Percentiles rank a stretch among this genome's conserved stretches.
phyloP scores from a whole-genome alignment of 805 yeast species.

The Torulaspora microellipsoides region DNA sequence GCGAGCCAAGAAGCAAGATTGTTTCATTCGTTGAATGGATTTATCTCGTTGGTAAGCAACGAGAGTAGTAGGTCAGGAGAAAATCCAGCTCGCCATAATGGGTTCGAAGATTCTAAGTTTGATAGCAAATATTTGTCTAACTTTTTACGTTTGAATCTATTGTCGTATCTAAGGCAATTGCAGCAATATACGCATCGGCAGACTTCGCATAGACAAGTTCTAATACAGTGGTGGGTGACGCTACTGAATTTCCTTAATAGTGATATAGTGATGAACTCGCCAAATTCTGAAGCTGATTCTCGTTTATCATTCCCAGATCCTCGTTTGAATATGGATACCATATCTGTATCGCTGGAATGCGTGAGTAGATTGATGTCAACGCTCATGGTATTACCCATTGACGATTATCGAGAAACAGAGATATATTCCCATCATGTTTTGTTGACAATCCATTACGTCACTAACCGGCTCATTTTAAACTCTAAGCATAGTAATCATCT shows the following conservation, averaged over 20 bases:
- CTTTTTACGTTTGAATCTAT: constrained; percentile 14
- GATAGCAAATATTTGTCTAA: constrained; percentile 11
- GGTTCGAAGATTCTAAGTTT: not conserved
- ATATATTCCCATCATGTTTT: constrained; percentile 26
- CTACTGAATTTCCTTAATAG: constrained; percentile 24
- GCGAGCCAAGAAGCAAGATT: constrained; percentile 18
- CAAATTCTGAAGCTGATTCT: constrained; percentile 1
- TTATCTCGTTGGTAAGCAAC: constrained; percentile 17
- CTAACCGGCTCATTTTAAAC: constrained; percentile 24
- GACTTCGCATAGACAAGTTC: constrained; percentile 15
- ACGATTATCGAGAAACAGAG: constrained; percentile 16
- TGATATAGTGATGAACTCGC: constrained; percentile 10
- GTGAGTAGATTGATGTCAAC: constrained; percentile 32
- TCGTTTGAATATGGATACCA: constrained; percentile 18
- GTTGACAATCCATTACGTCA: constrained; percentile 26
- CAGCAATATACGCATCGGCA: constrained; percentile 7
- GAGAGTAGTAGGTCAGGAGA: constrained; percentile 1
- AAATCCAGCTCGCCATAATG: not conserved
- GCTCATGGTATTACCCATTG: constrained; percentile 15
- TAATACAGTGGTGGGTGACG: constrained; percentile 34
- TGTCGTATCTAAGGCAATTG: constrained; percentile 16
- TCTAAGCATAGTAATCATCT: constrained; percentile 17
- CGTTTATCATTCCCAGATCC: constrained; percentile 7
- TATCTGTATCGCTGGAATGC: constrained; percentile 33
- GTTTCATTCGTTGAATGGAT: constrained; percentile 22